Evolutionary conservation across 768 basidiomycete genomes (phyloP), one percentile per base, ranked within the genome.

Genomic region (Psilocybe sp.): DNA sequence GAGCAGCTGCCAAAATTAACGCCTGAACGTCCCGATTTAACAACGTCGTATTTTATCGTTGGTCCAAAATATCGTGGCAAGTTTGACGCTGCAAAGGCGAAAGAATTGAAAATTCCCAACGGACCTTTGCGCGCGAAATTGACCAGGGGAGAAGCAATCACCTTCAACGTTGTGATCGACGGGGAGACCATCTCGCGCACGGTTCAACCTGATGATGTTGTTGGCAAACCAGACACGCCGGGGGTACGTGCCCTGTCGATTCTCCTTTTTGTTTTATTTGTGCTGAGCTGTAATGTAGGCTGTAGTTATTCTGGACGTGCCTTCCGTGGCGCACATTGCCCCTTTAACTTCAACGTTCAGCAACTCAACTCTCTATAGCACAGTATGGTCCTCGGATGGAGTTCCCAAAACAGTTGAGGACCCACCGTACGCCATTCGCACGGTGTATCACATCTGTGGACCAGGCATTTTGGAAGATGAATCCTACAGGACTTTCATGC

Each of bases 401-500:
- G 63, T 72, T 44, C 64, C 73, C 37, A 60, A 62, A 2, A 65
- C 73, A 20, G 16, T 42, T 15, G 15, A 31, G 50, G 71, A 79
- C 18, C 70, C 77, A 50, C 67, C 63, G 12, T 52, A 58, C 28
- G 50, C 46, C 39, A 70, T 87, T 16, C 75, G 77, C 33, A 73
- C 73, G 14, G 70, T 86, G 40, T 87, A 87, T 57, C 92, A 96
- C 61, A 67, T 90, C 4, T 80, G 85, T 53, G 89, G 90, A 0
- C 69, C 78, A 0, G 78, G 72, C 11, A 89, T 97, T 8, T 63
- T 91, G 32, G 81, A 85, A 60, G 81, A 94, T 57, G 62, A 73
- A 34, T 68, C 77, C 44, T 96, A 95, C 64, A 75, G 77, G 52
- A 61, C 69, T 1, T 92, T 96, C 71, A 85, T 95, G 82, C 65